A percentile compares a stretch with the other conserved stretches of the same genome.
These are phyloP conservation scores for Nothopassalora personata DNA, from an alignment of 2,329 filamentous ascomycete genomes.

Conservation along the genomic window DNA sequence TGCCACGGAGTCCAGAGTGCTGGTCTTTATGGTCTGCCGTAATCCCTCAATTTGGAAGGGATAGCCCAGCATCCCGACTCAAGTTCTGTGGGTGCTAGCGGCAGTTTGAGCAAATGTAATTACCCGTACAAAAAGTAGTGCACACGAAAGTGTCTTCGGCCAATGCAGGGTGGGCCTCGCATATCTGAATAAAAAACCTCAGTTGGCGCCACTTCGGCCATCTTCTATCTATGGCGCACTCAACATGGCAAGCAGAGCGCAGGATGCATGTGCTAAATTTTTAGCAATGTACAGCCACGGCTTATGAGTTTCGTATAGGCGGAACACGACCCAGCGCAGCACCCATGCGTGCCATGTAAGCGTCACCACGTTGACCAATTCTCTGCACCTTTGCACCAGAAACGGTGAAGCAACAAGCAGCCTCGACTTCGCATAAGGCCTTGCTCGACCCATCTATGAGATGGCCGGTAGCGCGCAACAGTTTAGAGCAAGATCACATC, in stretches of 20 bases:
- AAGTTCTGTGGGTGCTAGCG: neutral
- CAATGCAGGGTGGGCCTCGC: neutral
- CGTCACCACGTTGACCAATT: neutral
- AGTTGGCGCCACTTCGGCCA: constrained; percentile 1
- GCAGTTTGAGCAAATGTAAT: constrained; percentile 1
- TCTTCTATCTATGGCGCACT: neutral
- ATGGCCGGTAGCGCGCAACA: neutral
- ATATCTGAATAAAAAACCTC: neutral
- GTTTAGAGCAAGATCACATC: constrained; percentile 6
- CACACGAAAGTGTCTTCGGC: constrained; percentile 1
- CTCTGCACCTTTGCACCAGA: neutral
- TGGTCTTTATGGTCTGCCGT: too few relatives aligned
- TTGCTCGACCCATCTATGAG: neutral
- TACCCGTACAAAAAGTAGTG: neutral
- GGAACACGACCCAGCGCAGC: constrained; percentile 4
- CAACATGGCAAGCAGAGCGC: neutral
- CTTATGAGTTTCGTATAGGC: constrained; percentile 2
- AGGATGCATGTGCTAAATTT: constrained; percentile 3
- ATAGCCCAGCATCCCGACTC: neutral
- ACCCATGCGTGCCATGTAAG: neutral
- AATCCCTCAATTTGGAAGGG: too few relatives aligned
- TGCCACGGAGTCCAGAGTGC: too few relatives aligned
- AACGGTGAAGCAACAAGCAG: neutral
- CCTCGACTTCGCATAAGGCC: neutral
- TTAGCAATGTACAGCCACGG: constrained; percentile 4